Evolutionary conservation across 257 asterid species (phyloP), one percentile per base, ranked within the genome.

Genomic region (Buddleja alternifolia): DNA sequence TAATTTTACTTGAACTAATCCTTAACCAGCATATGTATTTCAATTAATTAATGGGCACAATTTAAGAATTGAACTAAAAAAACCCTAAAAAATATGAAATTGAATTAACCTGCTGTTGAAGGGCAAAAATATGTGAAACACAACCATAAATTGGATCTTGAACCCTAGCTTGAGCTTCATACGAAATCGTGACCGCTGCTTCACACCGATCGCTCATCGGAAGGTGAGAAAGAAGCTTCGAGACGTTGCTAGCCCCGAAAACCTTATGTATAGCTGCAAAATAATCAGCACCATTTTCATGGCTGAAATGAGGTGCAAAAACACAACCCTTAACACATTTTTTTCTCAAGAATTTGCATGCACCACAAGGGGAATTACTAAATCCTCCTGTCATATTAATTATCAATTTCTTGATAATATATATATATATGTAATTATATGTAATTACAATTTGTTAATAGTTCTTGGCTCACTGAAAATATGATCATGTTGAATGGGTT

Each of bases 291-390:
- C 80, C 83, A 66, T 78, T 71, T 74, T 70, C 80, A 66, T 78
- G 77, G 65, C 77, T 41, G 59, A 74, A 78, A 24, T 78, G 65
- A 42, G 83, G 83, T 1, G 83, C 83, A 60, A 78, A 78, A 64
- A 74, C 83, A 69, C 83, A 78, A 23, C 83, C 83, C 55, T 29
- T 70, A 3, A 47, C 74, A 60, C 83, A 78, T 70, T 74, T 78
- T 61, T 79, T 74, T 55, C 83, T 74, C 56, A 78, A 56, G 67
- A 78, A 78, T 39, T 78, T 78, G 67, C 83, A 79, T 40, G 80
- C 83, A 72, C 83, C 80, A 55, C 83, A 85, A 42, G 90, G 88
- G 32, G 90, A 82, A 14, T 29, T 29, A 29, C 88, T 79, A 29
- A 81, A 70, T 42, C 86, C 78, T 19, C 86, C 78, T 19, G 75